Base-by-base conservation (phyloP, 495 filamentous ascomycete genomes). In the Diplogelasinospora grovesii region DNA sequence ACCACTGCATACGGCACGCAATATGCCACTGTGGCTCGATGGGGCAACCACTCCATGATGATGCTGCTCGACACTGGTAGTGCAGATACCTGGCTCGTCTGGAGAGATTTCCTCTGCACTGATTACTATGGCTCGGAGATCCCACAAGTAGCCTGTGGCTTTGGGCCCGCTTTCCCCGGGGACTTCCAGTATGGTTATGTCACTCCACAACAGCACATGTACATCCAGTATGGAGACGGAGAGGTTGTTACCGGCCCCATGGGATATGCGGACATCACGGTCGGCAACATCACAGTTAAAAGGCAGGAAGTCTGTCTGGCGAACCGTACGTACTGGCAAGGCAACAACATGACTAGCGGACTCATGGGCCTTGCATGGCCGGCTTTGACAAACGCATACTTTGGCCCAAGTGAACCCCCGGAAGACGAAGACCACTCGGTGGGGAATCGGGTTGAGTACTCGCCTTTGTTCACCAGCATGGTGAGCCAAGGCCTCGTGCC, bases 1-100 rank as follows among this genome's bases (percentile, higher is more conserved):
- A 52, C 61, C 6, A 61, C 50, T 15, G 52, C 54, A 15, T 66
- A 53, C 27, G 65, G 63, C 34, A 63, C 59, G 0, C 57, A 68
- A 38, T 70, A 68, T 26, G 52, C 61, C 20, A 50, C 52, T n/a
- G 25, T 54, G 8, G 60, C 52, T 0, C n/a, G 30, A 22, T 67
- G 60, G 52, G 49, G 57, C 26, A 51, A 50, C 6, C 38, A 40
- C 7, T 46, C 43, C 0, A 37, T 61, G 39, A 29, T 37, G 16
- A 27, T 81, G 10, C 56, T 82, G 0, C 57, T 85, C 36, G 81
- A 83, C 53, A 83, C 78, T 3, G 79, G 80, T 13, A 79, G 74
- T 59, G 71, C 70, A 29, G 81, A 85, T 49, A 80, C 77, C 6
- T 83, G 78, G 63, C 59, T 53, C 2, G 54, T 57, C 9, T 42